A percentile compares a stretch with the other conserved stretches of the same genome.
Conservation (phyloP, 352 stramenopile genomes). For the Detonula confervacea region DNA sequence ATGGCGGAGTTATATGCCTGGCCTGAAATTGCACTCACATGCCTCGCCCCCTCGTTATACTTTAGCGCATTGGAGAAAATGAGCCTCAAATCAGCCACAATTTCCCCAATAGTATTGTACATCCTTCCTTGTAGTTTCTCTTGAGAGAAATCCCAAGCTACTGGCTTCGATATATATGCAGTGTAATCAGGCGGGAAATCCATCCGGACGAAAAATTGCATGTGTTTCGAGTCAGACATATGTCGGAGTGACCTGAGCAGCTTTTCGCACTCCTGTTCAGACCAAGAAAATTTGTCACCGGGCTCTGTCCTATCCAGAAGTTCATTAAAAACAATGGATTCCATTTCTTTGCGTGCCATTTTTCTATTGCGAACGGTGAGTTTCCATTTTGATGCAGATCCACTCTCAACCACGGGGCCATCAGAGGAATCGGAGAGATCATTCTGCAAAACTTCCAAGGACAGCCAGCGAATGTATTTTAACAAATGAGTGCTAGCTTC, state of each 20-base stretch:
- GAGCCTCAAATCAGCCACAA: constrained; percentile 76
- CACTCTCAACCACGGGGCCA: constrained; percentile 50
- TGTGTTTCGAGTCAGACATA: constrained; percentile 51
- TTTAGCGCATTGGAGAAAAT: constrained; percentile 84
- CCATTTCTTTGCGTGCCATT: constrained; percentile 79
- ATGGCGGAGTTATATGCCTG: constrained; percentile 70
- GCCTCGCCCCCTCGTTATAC: constrained; percentile 64
- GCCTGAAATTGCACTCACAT: constrained; percentile 60
- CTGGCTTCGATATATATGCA: constrained; percentile 80
- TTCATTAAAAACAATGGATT: constrained; percentile 76
- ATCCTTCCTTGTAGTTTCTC: constrained; percentile 70
- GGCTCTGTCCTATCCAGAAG: constrained; percentile 72
- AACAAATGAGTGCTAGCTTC: constrained; percentile 83
- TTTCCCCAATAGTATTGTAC: constrained; percentile 75
- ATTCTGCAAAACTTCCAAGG: constrained; percentile 68
- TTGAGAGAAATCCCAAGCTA: constrained; percentile 75
- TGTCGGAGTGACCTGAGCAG: constrained; percentile 81
- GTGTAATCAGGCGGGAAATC: constrained; percentile 77
- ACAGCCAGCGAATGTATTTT: constrained; percentile 80
- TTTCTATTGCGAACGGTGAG: constrained; percentile 70
- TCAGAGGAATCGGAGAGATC: constrained; percentile 57
- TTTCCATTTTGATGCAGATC: constrained; percentile 65
- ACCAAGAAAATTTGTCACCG: constrained; percentile 75
- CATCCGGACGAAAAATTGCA: constrained; percentile 71
- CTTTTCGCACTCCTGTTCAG: constrained; percentile 81